Evolutionary conservation across 345 rosid genomes (phyloP).

Genomic region (Hypericum androsaemum): DNA sequence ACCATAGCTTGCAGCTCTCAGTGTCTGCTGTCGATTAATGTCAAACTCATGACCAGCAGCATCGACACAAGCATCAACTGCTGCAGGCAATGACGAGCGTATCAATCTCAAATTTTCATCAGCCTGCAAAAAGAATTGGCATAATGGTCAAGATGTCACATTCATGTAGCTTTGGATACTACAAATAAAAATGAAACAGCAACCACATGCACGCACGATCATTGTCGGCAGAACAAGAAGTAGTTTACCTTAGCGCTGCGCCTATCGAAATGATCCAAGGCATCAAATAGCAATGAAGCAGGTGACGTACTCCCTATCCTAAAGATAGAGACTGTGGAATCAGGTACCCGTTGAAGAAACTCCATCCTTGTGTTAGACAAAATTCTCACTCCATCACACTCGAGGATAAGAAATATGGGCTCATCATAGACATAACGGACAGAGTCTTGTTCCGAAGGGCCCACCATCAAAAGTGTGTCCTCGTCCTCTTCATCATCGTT

Average conservation of each 20-base stretch:
- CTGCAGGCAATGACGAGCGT: constrained; percentile 74
- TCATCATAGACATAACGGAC: constrained; percentile 80
- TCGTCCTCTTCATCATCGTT: constrained; percentile 15
- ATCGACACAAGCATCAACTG: constrained; percentile 91
- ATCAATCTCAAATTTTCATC: constrained; percentile 95
- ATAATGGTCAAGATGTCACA: neutral
- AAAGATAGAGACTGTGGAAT: constrained; percentile 87
- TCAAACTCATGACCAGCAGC: constrained; percentile 95
- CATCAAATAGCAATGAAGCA: constrained; percentile 80
- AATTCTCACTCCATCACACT: constrained; percentile 95
- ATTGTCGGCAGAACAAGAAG: constrained; percentile 9
- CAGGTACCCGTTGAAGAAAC: constrained; percentile 89
- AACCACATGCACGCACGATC: no score
- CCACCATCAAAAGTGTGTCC: constrained; percentile 90
- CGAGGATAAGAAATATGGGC: constrained; percentile 75
- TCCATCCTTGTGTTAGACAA: constrained; percentile 81
- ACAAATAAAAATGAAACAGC: neutral
- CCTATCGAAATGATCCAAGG: constrained; percentile 95
- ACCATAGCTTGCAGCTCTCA: constrained; percentile 98
- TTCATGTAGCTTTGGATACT: neutral
- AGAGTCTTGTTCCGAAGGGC: constrained; percentile 64
- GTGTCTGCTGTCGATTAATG: constrained; percentile 61
- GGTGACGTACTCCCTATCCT: constrained; percentile 97
- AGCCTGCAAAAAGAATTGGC: constrained; percentile 49
- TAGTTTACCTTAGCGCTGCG: constrained; percentile 83